These are phyloP conservation scores for Mortierella sp. DNA, from an alignment of 371 early-diverging fungal genomes.

Conservation along the genomic window DNA sequence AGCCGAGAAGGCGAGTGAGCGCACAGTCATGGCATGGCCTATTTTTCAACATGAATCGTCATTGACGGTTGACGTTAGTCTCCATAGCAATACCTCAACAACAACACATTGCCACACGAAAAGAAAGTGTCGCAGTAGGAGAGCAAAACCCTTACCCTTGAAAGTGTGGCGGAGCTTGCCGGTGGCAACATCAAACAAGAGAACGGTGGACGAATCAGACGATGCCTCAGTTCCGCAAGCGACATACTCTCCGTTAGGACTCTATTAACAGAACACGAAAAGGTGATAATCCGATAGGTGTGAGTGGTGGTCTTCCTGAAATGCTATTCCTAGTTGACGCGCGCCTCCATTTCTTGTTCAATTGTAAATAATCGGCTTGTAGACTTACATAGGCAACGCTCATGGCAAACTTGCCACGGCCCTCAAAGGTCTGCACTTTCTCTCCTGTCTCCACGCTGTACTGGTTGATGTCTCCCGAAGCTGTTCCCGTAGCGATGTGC, in stretches of 20 bases:
- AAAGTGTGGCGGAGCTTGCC: constrained; percentile 59
- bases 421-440: constrained; percentile 72
- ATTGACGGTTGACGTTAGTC: not conserved
- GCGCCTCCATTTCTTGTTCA: not conserved
- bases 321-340: not conserved
- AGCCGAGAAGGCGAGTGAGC: constrained; percentile 80
- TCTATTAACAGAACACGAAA: constrained; percentile 60
- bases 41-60: constrained; percentile 4
- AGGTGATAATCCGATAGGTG: not conserved
- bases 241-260: constrained; percentile 82
- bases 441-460: constrained; percentile 79
- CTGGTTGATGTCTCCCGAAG: constrained; percentile 79
- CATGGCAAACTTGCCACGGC: constrained; percentile 84
- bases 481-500: constrained; percentile 80
- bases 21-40: constrained; percentile 85
- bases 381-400: constrained; percentile 80
- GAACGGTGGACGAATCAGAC: constrained; percentile 75
- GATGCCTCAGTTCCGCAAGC: constrained; percentile 88
- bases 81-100: not conserved
- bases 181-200: constrained; percentile 70
- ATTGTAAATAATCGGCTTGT: not conserved
- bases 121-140: not conserved
- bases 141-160: constrained; percentile 20
- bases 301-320: too few species aligned
- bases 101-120: not conserved